A percentile compares a stretch with the other conserved stretches of the same genome.
phyloP scores from a whole-genome alignment of 768 basidiomycete genomes.

The Lyophyllum atratum region DNA sequence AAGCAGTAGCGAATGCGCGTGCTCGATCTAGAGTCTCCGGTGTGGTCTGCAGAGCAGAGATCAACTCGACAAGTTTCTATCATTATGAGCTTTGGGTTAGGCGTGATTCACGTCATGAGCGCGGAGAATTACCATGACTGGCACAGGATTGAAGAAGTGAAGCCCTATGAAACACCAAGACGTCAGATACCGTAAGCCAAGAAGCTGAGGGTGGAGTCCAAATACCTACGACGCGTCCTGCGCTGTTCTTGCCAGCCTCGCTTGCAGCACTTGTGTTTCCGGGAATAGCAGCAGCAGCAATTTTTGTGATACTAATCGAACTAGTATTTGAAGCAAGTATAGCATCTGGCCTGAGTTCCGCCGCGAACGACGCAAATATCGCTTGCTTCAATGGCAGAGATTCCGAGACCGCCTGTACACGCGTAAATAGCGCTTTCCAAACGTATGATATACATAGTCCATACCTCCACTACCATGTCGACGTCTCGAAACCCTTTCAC shows the following conservation, averaged over 20 bases:
- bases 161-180: constrained; percentile 50
- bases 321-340: constrained; percentile 94
- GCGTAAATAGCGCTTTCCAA: background rate
- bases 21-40: constrained; percentile 74
- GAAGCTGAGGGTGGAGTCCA: background rate
- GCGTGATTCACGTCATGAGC: background rate
- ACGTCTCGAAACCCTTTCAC: constrained; percentile 70
- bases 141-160: constrained; percentile 97
- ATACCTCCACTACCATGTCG: constrained; percentile 89
- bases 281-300: constrained; percentile 78
- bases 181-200: background rate
- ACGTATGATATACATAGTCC: constrained; percentile 15
- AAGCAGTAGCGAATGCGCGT: constrained; percentile 80
- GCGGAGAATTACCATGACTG: constrained; percentile 75
- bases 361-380: constrained; percentile 73
- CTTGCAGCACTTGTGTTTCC: constrained; percentile 58
- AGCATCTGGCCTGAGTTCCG: constrained; percentile 65
- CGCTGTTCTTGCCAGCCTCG: constrained; percentile 59
- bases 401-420: constrained; percentile 80
- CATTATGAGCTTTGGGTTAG: background rate
- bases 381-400: constrained; percentile 73
- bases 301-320: constrained; percentile 93
- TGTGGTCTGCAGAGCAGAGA: constrained; percentile 90
- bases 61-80: constrained; percentile 93
- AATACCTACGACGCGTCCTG: constrained; percentile 82